Percentiles rank a stretch among this genome's conserved stretches.
phyloP scores from a whole-genome alignment of 176 grass and related monocot genomes.

The Oryza punctata region DNA sequence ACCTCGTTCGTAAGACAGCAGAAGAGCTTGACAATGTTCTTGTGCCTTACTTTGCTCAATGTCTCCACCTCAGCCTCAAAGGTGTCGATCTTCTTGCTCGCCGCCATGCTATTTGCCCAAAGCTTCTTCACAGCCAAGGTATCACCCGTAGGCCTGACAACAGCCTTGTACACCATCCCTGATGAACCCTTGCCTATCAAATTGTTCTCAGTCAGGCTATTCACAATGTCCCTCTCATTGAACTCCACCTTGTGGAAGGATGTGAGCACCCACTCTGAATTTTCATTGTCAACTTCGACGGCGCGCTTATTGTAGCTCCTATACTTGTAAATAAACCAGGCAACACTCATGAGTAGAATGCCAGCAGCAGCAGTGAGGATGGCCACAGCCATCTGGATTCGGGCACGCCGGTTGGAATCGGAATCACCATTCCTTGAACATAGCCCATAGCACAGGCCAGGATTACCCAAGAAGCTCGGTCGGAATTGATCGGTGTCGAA shows the following conservation, averaged over 20 bases:
- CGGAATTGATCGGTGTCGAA: conserved; percentile 9
- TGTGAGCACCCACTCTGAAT: conserved; percentile 51
- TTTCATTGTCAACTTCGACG: background rate
- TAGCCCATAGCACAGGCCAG: conserved; percentile 53
- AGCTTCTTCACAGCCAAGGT: conserved; percentile 70
- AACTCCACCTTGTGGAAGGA: conserved; percentile 71
- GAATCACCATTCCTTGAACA: background rate
- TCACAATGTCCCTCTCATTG: conserved; percentile 53
- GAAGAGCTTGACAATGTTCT: conserved; percentile 83
- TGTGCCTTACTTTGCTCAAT: conserved; percentile 74
- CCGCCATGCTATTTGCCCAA: background rate
- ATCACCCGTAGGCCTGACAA: conserved; percentile 44
- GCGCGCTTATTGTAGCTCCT: conserved; percentile 23
- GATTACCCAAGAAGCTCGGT: conserved; percentile 84
- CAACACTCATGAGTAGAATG: conserved; percentile 28
- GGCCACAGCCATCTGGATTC: background rate
- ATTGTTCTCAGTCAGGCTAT: conserved; percentile 58
- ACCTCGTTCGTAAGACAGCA: conserved; percentile 50
- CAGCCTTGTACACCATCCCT: conserved; percentile 66
- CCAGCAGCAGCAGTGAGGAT: background rate
- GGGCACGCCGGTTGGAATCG: background rate
- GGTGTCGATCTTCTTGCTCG: conserved; percentile 12
- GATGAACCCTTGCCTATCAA: conserved; percentile 56
- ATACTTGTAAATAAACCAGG: conserved; percentile 49
- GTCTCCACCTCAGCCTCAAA: conserved; percentile 66